Evolutionary conservation across 495 filamentous ascomycete genomes (phyloP).

Genomic region (Neurospora intermedia): DNA sequence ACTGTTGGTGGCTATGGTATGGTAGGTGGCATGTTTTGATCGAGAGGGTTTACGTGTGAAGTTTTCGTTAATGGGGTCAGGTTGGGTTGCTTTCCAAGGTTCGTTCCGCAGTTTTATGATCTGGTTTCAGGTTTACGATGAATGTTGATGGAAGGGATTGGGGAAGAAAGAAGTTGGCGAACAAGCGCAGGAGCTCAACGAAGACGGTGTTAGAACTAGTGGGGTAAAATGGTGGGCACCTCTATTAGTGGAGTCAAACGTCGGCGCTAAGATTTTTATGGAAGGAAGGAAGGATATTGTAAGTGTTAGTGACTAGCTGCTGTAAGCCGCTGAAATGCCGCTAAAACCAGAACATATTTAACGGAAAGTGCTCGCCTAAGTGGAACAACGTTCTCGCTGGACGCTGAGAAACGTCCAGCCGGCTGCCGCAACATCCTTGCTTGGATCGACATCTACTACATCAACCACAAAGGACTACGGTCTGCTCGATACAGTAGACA

Average conservation of each 20-base stretch:
- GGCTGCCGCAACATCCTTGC: background rate
- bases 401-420: background rate
- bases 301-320: background rate
- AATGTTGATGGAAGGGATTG: background rate
- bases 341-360: background rate
- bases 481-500: background rate
- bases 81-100: background rate
- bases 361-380: too few relatives aligned
- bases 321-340: background rate
- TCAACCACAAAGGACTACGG: background rate
- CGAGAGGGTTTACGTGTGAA: background rate
- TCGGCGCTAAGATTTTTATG: background rate
- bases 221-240: background rate
- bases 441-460: background rate
- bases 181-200: too few relatives aligned
- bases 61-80: rapidly evolving
- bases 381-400: background rate
- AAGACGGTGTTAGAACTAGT: background rate
- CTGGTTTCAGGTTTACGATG: background rate
- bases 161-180: too few relatives aligned
- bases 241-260: background rate
- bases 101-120: background rate
- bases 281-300: background rate
- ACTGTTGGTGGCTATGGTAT: too few relatives aligned
- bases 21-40: background rate